Evolutionary conservation across 106 monocot species (phyloP), one percentile per base, ranked within the genome.

Genomic region (Dendrobium officinale): DNA sequence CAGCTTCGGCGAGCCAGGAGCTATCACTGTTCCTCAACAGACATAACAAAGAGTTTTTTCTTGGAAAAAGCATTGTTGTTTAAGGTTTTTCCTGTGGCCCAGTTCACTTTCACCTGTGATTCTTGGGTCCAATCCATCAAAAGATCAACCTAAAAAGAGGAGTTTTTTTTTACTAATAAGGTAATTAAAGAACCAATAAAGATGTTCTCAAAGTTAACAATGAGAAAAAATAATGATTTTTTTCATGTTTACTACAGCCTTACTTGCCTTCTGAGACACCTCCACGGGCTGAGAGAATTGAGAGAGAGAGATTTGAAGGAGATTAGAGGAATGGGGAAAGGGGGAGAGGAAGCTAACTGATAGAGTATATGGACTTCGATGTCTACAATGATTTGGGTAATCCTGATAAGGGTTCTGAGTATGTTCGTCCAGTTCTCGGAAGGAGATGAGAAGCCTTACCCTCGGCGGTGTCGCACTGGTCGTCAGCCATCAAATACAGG

Each of bases 181-280:
- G 96, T 96, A 31, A 67, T 19, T 33, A n/a, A 2, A 61, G 20
- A 49, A 9, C 72, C 22, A 33, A 27, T 22, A 72, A 67, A 48
- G 2, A 15, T 70, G 9, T 13, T 31, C 13, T 70, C 37, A 5
- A 51, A 22, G 5, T 70, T 0, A 70, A 7, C 37, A 0, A 31
- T 3, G 20, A 55, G 44, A n/a, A 31, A 26, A 41, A 26, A 26
- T 64, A 1, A 24, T 77, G 37, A 3, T 64, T 20, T 18, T 11
- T 31, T 22, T 83, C 45, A 0, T 47, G 24, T 24, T 47, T 61
- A n/a, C 13, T 76, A 72, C 84, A 96, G 95, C 90, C 99, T 27
- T 99, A 93, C 78, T 80, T 99, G 55, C 99, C 95, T 2, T 81
- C 83, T 0, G 91, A 99, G 79, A 99, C 99, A 11, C 99, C 99